Evolutionary conservation across 306 rosid genomes (phyloP).

Genomic region (Cucurbita ficifolia): DNA sequence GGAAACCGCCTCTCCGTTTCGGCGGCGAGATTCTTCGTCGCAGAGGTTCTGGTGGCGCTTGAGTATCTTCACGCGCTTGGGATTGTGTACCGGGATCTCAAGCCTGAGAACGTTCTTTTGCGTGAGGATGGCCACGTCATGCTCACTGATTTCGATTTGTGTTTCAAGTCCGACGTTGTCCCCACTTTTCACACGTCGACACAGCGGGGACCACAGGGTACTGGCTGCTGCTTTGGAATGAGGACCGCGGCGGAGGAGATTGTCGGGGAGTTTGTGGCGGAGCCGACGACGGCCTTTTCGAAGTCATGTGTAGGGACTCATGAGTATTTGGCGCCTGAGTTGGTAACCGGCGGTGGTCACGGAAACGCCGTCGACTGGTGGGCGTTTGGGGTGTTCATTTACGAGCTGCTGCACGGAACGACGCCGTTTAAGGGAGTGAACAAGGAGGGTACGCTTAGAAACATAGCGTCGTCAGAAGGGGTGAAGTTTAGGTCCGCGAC

Average conservation of each 20-base stretch:
- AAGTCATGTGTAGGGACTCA: slow-evolving; percentile 82
- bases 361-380: slow-evolving; percentile 95
- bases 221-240: slow-evolving; percentile 17
- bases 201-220: not conserved
- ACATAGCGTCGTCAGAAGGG: slow-evolving; percentile 39
- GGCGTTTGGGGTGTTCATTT: slow-evolving; percentile 73
- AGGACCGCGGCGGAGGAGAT: not conserved
- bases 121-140: slow-evolving; percentile 85
- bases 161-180: slow-evolving; percentile 54
- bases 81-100: slow-evolving; percentile 61
- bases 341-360: slow-evolving; percentile 56
- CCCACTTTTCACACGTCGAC: slow-evolving; percentile 17
- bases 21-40: slow-evolving; percentile 54
- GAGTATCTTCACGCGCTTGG: slow-evolving; percentile 84
- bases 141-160: slow-evolving; percentile 84
- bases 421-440: slow-evolving; percentile 74
- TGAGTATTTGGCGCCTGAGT: slow-evolving; percentile 80
- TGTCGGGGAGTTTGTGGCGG: slow-evolving; percentile 56
- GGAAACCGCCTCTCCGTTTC: slow-evolving; percentile 14
- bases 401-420: slow-evolving; percentile 55
- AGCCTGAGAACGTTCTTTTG: slow-evolving; percentile 70
- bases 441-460: slow-evolving; percentile 58
- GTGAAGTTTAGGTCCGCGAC: slow-evolving; percentile 28
- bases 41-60: slow-evolving; percentile 61
- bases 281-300: slow-evolving; percentile 65